Conservation (phyloP, 139 green algal genomes). For the Dunaliella sp. region DNA sequence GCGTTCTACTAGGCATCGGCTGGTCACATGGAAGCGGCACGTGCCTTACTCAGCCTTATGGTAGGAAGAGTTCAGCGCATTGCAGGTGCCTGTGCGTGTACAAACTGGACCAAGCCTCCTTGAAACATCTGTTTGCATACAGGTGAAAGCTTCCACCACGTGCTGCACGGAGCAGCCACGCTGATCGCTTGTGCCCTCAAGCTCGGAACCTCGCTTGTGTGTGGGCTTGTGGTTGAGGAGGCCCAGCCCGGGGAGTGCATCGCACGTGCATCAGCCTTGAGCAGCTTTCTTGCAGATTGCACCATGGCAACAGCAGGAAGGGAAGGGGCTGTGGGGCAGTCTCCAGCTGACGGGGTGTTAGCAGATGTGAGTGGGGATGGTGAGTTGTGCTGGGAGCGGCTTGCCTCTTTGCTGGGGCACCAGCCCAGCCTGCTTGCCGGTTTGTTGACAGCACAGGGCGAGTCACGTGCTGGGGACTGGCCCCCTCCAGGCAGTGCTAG, state of each 20-base stretch:
- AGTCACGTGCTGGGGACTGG: too few relatives aligned
- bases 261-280: background rate
- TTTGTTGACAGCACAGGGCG: background rate
- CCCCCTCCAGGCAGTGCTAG: too few relatives aligned
- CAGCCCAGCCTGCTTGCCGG: background rate
- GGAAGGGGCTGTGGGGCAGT: background rate
- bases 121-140: too few relatives aligned
- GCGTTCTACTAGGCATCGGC: too few relatives aligned
- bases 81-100: too few relatives aligned
- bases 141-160: too few relatives aligned
- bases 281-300: background rate
- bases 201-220: background rate
- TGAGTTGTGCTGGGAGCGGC: conserved; percentile 22
- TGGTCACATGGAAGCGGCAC: too few relatives aligned
- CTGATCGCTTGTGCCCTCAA: background rate
- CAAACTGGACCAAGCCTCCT: too few relatives aligned
- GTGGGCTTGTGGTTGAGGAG: background rate
- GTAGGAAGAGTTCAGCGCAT: too few relatives aligned
- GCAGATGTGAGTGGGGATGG: conserved; percentile 12
- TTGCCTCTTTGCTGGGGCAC: background rate
- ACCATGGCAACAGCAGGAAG: too few relatives aligned
- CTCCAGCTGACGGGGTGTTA: background rate
- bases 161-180: background rate
- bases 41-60: too few relatives aligned
- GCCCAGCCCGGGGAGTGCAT: background rate